A percentile compares a stretch with the other conserved stretches of the same genome.
Evolutionary conservation across 345 rosid genomes (phyloP).

Genomic region (Camelina sativa): DNA sequence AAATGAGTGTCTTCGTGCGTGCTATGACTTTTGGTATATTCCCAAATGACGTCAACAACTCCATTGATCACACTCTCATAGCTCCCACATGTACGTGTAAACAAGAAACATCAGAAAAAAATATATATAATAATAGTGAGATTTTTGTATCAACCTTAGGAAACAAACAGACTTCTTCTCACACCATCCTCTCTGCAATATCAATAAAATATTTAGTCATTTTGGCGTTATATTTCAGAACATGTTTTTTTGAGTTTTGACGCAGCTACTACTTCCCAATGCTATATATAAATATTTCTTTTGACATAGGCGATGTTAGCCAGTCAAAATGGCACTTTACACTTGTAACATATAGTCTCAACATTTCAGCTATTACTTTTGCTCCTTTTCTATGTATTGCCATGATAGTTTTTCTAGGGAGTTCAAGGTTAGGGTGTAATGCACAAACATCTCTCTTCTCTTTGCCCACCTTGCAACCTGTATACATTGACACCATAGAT

Average conservation of each 20-base stretch:
- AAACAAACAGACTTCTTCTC: slow-evolving; percentile 4
- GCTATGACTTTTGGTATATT: neutral
- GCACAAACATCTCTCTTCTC: slow-evolving; percentile 7
- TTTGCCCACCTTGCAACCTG: neutral
- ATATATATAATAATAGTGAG: neutral
- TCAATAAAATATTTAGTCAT: neutral
- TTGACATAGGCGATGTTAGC: neutral
- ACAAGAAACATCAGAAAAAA: neutral
- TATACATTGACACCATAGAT: slow-evolving; percentile 11
- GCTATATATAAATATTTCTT: too few relatives aligned
- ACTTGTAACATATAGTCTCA: too few relatives aligned
- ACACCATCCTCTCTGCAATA: neutral
- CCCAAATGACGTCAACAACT: neutral
- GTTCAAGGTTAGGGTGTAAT: neutral
- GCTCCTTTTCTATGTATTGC: neutral
- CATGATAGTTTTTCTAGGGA: too few relatives aligned
- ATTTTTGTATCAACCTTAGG: slow-evolving; percentile 9
- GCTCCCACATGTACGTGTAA: neutral
- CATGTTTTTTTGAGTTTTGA: too few relatives aligned
- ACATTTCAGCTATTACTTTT: neutral
- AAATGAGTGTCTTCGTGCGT: neutral
- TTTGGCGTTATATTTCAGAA: neutral
- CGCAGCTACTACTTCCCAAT: too few relatives aligned
- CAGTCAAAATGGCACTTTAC: neutral
- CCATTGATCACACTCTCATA: neutral